Base-by-base conservation (phyloP, 148 eudicot genomes). In the Cornus florida region DNA sequence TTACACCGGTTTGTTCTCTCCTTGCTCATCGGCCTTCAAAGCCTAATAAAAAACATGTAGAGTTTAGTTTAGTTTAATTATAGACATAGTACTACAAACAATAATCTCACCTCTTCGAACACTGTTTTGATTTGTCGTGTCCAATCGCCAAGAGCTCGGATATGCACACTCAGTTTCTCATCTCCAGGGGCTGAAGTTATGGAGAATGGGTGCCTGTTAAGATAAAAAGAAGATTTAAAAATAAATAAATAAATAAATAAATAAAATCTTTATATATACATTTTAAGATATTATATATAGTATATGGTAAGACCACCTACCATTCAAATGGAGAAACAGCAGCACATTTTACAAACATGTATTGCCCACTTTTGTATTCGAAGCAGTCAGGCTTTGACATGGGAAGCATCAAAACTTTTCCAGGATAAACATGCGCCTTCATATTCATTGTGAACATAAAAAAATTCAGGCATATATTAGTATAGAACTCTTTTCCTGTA, bases 271-370 rank as follows among this genome's bases (percentile, higher is more conserved):
- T 28, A 28, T 28, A 28, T 28, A 35, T 35, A 35, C 38, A 35
- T 35, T 35, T 35, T 35, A 2, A 35, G 38, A 35, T 35, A 35
- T 35, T 35, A 35, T 35, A 50, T 35, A 50, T 50, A 50, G 11
- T 35, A 35, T 35, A 50, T 10, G 16, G 38, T 35, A 35, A 35
- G 4, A 35, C 38, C 1, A 73, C 82, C 46, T 79, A 85, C 87
- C 87, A 85, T 60, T 85, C 87, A 31, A 85, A 82, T 76, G 87
- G 87, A n/a, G 87, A 85, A 69, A 85, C 87, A 67, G 84, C 87
- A 66, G 87, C 82, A 76, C 87, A 85, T 20, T 85, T 85, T 80
- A 85, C 87, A 75, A 85, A 82, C 76, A 85, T 85, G 80, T 85
- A 85, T 46, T 85, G 87, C 28, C 87, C 87, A 79, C 87, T 85